These are phyloP conservation scores for Fremontodendron californicum DNA, from an alignment of 345 rosid genomes.

Conservation along the genomic window DNA sequence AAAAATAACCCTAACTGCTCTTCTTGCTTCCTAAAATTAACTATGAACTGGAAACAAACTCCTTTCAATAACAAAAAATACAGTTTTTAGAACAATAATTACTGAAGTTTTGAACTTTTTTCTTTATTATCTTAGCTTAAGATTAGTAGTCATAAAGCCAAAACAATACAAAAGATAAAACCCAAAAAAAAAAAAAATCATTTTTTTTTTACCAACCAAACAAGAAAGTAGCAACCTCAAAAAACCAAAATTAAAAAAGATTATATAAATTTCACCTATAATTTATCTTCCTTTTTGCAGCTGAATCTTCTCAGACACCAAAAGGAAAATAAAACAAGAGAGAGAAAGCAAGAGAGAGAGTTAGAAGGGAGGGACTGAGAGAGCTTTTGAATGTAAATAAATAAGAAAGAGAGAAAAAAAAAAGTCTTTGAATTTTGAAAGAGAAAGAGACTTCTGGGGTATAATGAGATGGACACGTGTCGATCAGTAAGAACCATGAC, in stretches of 20 bases:
- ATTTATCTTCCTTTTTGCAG: neutral
- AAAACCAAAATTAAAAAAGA: neutral
- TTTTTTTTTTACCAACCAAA: neutral
- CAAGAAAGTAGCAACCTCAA: neutral
- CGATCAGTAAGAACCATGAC: too few relatives aligned
- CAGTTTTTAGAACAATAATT: neutral
- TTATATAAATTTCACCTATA: neutral
- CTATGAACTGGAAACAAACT: neutral
- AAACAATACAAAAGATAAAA: neutral
- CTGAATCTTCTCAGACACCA: constrained; percentile 5
- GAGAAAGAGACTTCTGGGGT: constrained; percentile 9
- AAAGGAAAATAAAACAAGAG: constrained; percentile 21
- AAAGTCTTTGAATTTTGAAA: neutral
- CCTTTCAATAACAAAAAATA: neutral
- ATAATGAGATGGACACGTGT: too few relatives aligned
- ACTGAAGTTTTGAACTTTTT: neutral
- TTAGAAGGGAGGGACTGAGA: constrained; percentile 17
- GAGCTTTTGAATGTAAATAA: constrained; percentile 9
- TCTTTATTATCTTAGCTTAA: neutral
- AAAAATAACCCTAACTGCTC: neutral
- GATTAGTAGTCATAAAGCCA: neutral
- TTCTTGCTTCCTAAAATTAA: neutral
- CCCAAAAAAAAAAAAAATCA: neutral
- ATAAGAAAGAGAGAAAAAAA: neutral
- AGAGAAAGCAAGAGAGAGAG: neutral